Conservation (phyloP, 768 basidiomycete genomes). For the Mycena olivaceomarginata region DNA sequence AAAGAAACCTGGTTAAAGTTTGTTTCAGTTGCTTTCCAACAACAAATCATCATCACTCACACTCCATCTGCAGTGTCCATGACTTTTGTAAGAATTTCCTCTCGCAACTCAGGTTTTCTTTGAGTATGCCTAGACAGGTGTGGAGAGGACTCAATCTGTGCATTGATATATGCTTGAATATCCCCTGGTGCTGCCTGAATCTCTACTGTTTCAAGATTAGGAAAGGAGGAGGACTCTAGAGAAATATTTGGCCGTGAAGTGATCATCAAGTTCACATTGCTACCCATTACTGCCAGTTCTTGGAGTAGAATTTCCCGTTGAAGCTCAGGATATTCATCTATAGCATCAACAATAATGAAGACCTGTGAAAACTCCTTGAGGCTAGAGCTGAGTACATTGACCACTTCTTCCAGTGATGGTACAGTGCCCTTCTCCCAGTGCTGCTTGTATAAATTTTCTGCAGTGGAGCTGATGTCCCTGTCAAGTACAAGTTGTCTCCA, state of each 20-base stretch:
- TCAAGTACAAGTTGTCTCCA: too few species aligned
- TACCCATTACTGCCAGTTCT: background rate
- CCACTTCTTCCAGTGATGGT: too few species aligned
- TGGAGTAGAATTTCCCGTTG: background rate
- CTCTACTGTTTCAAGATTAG: too few species aligned
- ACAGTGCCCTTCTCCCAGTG: too few species aligned
- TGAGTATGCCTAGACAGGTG: background rate
- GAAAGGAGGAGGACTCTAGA: too few species aligned
- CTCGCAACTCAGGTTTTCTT: background rate
- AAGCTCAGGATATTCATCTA: conserved; percentile 16
- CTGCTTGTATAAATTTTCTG: background rate
- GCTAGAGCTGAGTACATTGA: too few species aligned
- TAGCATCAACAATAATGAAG: conserved; percentile 16
- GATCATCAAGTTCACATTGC: background rate
- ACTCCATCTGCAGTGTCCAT: too few species aligned
- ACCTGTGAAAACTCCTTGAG: background rate
- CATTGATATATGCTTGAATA: background rate
- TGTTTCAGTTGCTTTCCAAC: too few species aligned
- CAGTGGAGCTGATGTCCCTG: too few species aligned
- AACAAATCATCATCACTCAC: too few species aligned
- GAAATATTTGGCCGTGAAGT: background rate
- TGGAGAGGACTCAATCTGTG: background rate
- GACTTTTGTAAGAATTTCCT: background rate
- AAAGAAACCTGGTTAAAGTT: too few species aligned
- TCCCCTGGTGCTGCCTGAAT: too few species aligned